Percentiles rank a stretch among this genome's conserved stretches.
Conservation (phyloP, 306 rosid species). For the Fragaria ananassa region DNA sequence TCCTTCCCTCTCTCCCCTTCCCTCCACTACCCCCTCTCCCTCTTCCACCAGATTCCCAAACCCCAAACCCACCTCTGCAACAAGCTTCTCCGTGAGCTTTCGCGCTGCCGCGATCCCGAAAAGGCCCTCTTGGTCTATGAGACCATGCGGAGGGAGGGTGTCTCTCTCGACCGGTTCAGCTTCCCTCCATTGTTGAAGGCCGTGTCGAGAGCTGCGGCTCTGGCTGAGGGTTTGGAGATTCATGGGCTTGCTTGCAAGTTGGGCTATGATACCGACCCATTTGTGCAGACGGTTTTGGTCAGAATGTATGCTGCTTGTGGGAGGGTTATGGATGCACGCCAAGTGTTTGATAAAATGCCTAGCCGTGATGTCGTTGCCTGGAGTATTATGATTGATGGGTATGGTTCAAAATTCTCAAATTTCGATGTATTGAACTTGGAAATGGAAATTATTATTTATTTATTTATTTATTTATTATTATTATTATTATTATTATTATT, state of each 20-base stretch:
- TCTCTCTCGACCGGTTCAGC: constrained; percentile 54
- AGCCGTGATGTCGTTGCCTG: constrained; percentile 66
- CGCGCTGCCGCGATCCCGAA: constrained; percentile 47
- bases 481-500: too few species aligned
- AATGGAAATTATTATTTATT: too few species aligned
- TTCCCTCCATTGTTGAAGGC: constrained; percentile 76
- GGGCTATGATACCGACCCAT: constrained; percentile 68
- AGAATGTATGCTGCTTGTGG: constrained; percentile 62
- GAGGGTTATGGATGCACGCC: constrained; percentile 58
- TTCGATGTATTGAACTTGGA: background rate
- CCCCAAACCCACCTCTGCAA: constrained; percentile 54
- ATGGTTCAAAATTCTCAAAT: constrained; percentile 10
- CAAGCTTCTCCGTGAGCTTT: constrained; percentile 58
- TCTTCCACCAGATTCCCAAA: constrained; percentile 47
- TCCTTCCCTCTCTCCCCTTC: constrained; percentile 39
- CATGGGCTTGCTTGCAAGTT: constrained; percentile 61
- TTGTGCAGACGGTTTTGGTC: constrained; percentile 65
- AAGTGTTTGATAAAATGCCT: constrained; percentile 81
- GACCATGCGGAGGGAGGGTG: constrained; percentile 44
- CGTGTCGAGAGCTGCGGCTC: constrained; percentile 40
- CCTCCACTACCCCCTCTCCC: constrained; percentile 61
- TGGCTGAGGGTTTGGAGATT: constrained; percentile 61
- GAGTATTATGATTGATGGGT: constrained; percentile 84
- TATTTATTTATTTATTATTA: too few species aligned
- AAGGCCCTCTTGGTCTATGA: constrained; percentile 52